phyloP scores from a whole-genome alignment of 1,139 yeast species.

The Pichia norvegensis region DNA sequence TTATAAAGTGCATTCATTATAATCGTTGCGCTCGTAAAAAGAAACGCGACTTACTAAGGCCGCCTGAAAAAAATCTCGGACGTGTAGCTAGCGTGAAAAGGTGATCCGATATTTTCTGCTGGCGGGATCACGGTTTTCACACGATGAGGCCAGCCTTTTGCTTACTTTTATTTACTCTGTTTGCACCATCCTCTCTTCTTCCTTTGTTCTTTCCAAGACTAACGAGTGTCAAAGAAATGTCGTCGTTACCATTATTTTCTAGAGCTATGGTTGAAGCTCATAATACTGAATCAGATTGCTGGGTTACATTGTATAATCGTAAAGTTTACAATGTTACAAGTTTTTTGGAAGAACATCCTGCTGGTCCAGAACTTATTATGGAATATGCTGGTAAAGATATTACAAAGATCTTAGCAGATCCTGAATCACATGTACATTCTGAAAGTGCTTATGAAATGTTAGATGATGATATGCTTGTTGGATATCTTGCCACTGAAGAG shows the following conservation, averaged over 20 bases:
- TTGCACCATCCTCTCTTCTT: neutral
- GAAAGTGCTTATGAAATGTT: constrained; percentile 84
- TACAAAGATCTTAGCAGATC: constrained; percentile 70
- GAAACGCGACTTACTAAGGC: neutral
- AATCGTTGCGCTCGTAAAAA: neutral
- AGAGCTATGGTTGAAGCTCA: constrained; percentile 42
- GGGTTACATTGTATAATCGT: constrained; percentile 72
- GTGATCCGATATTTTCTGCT: neutral
- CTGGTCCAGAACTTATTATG: constrained; percentile 65
- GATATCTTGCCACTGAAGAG: constrained; percentile 53
- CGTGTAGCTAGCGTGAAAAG: neutral
- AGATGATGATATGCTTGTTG: constrained; percentile 63
- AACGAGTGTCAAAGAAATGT: neutral
- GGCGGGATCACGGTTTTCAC: neutral
- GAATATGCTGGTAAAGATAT: constrained; percentile 83
- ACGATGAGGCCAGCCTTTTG: neutral
- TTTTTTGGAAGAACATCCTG: constrained; percentile 82
- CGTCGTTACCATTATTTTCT: constrained; percentile 36
- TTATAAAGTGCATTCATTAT: too few species aligned
- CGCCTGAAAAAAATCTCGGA: too few species aligned
- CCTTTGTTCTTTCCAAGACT: neutral
- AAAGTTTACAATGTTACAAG: constrained; percentile 77
- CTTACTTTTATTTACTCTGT: neutral
- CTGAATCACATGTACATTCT: constrained; percentile 63
- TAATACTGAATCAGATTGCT: constrained; percentile 47